phyloP scores from a whole-genome alignment of 163 green algal species.

The Prototheca wickerhamii region DNA sequence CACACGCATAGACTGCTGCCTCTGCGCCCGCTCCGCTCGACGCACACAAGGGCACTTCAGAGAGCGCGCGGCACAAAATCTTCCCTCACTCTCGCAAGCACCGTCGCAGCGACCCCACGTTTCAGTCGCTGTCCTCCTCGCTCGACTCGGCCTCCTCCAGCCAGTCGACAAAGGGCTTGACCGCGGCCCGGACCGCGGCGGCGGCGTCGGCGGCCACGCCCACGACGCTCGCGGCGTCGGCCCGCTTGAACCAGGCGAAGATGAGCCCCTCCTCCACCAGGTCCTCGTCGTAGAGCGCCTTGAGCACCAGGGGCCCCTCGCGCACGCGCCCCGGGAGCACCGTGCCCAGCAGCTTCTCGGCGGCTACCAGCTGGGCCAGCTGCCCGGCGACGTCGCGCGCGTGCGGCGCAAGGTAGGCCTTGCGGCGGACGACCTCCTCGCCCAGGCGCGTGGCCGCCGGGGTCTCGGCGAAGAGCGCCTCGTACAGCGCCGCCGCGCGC shows the following conservation, averaged over 20 bases:
- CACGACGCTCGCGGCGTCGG: conserved; percentile 48
- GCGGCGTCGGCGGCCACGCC: conserved; percentile 38
- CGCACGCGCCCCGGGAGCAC: conserved; percentile 34
- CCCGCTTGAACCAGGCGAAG: conserved; percentile 57
- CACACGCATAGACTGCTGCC: too few species aligned
- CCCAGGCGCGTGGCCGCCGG: conserved; percentile 16
- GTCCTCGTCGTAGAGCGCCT: conserved; percentile 76
- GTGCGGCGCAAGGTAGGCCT: conserved; percentile 23
- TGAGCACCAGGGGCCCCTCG: conserved; percentile 62
- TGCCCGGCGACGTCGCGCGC: conserved; percentile 41
- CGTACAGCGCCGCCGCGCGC: conserved; percentile 60
- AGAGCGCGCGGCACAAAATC: too few species aligned
- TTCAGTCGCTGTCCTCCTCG: conserved; percentile 27
- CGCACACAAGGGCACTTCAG: too few species aligned
- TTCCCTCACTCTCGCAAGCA: too few species aligned
- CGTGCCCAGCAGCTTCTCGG: conserved; percentile 73
- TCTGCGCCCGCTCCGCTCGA: too few species aligned
- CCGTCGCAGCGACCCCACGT: not conserved
- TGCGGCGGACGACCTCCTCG: conserved; percentile 25
- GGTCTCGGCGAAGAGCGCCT: conserved; percentile 37
- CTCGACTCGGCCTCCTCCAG: conserved; percentile 51
- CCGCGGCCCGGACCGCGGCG: conserved; percentile 39
- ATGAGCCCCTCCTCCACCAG: conserved; percentile 74
- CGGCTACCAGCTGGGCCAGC: conserved; percentile 69
- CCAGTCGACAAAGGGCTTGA: conserved; percentile 59